Evolutionary conservation across 2,329 filamentous ascomycete genomes (phyloP).

Genomic region (Talaromyces sp.): DNA sequence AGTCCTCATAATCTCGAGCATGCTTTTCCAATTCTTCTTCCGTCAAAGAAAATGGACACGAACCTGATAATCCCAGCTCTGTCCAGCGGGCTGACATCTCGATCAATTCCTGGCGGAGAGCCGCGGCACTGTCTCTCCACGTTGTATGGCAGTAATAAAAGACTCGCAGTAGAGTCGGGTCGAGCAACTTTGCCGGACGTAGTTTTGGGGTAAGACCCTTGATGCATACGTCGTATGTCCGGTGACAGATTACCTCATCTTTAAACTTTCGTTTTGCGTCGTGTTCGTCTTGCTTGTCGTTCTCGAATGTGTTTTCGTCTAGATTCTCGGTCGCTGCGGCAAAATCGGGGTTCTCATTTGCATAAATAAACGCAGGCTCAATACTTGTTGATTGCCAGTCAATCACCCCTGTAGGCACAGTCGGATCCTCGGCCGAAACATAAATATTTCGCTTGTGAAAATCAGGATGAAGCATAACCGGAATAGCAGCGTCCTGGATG

Average conservation of each 20-base stretch:
- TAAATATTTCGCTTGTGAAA: slow-evolving; percentile 29
- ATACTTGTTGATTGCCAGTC: slow-evolving; percentile 29
- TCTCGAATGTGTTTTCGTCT: too few species aligned
- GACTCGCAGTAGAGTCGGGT: slow-evolving; percentile 23
- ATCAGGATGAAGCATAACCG: slow-evolving; percentile 23
- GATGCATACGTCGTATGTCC: slow-evolving; percentile 24
- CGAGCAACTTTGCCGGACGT: slow-evolving; percentile 19
- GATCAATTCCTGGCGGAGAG: slow-evolving; percentile 26
- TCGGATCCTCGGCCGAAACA: slow-evolving; percentile 24
- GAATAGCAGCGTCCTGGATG: slow-evolving; percentile 2
- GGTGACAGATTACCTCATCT: slow-evolving; percentile 16
- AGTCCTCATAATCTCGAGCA: slow-evolving; percentile 23
- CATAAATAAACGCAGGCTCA: slow-evolving; percentile 26
- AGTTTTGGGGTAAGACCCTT: slow-evolving; percentile 19
- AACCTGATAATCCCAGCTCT: too few species aligned
- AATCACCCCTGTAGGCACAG: slow-evolving; percentile 24
- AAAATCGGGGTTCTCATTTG: slow-evolving; percentile 24
- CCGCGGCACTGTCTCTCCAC: slow-evolving; percentile 21
- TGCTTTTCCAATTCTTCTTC: too few species aligned
- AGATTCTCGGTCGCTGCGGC: slow-evolving; percentile 11
- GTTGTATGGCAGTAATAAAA: slow-evolving; percentile 26
- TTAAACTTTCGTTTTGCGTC: too few species aligned
- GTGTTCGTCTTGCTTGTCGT: too few species aligned
- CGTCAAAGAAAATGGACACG: too few species aligned
- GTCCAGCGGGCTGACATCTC: slow-evolving; percentile 15